These are phyloP conservation scores for Elsinoe australis DNA, from an alignment of 2,329 filamentous ascomycete genomes.

Conservation along the genomic window DNA sequence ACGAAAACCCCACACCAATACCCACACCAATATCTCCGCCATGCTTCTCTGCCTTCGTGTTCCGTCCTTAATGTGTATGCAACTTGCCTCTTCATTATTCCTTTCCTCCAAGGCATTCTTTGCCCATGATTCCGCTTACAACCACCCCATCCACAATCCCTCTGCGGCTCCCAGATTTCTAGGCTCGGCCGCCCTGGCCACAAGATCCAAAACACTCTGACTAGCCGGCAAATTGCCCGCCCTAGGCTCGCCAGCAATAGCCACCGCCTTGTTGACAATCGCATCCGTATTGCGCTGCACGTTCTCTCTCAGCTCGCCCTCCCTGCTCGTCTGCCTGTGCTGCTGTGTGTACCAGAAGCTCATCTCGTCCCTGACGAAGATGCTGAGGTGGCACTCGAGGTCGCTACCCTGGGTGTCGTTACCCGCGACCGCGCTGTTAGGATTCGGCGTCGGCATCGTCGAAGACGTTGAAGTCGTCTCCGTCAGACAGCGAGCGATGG, in stretches of 20 bases:
- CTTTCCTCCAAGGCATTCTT: no score
- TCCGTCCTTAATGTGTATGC: no score
- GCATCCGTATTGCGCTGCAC: conserved; percentile 82
- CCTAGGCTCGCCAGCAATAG: conserved; percentile 63
- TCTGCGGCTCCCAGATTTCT: conserved; percentile 82
- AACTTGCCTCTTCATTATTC: not conserved
- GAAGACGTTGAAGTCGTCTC: conserved; percentile 51
- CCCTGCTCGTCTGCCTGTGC: conserved; percentile 57
- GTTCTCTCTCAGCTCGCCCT: conserved; percentile 65
- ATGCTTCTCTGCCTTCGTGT: not conserved
- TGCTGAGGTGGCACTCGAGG: conserved; percentile 85
- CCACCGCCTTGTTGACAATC: conserved; percentile 83
- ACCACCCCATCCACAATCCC: conserved; percentile 93
- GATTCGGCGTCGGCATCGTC: conserved; percentile 21
- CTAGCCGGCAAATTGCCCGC: conserved; percentile 72
- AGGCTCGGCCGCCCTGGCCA: conserved; percentile 88
- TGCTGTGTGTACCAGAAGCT: conserved; percentile 88
- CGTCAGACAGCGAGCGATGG: conserved; percentile 86
- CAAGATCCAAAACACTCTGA: conserved; percentile 91
- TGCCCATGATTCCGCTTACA: no score
- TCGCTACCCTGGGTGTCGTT: conserved; percentile 45
- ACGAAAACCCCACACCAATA: not conserved
- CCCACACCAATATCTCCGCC: not conserved
- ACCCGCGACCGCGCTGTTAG: not conserved
- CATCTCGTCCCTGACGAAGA: conserved; percentile 97